Evolutionary conservation across 1,284 basidiomycete species (phyloP).

Genomic region (Amanita bisporigera): DNA sequence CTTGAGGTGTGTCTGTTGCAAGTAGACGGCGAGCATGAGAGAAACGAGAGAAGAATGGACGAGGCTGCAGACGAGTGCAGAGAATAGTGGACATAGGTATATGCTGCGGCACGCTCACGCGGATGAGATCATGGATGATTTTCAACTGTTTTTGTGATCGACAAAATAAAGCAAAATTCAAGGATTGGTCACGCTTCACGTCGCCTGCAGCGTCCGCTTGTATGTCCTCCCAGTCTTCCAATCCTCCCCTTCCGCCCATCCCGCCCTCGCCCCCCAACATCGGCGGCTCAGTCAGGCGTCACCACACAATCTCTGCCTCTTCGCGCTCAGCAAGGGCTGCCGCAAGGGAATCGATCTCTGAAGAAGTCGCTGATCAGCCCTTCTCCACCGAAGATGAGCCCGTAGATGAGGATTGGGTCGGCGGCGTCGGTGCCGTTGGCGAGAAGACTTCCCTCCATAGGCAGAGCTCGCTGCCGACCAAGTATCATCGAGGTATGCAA

Average conservation of each 20-base stretch:
- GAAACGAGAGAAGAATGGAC: not conserved
- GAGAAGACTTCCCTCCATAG: constrained; percentile 80
- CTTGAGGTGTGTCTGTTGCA: not conserved
- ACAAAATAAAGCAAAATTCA: not conserved
- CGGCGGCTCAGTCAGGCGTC: constrained; percentile 63
- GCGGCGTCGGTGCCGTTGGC: constrained; percentile 78
- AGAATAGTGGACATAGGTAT: too few species aligned
- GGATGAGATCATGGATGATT: too few species aligned
- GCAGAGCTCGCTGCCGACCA: constrained; percentile 79
- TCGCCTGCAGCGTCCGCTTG: constrained; percentile 11
- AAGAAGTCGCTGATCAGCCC: constrained; percentile 63
- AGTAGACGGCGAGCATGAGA: not conserved
- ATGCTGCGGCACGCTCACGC: too few species aligned
- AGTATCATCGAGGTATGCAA: constrained; percentile 73
- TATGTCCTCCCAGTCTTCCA: constrained; percentile 38
- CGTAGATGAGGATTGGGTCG: constrained; percentile 79
- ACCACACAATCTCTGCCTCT: constrained; percentile 81
- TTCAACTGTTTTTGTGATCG: not conserved
- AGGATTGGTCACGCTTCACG: constrained; percentile 18
- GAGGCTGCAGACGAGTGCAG: not conserved
- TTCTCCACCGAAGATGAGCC: constrained; percentile 76
- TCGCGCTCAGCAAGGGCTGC: constrained; percentile 66
- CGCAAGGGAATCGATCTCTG: constrained; percentile 67
- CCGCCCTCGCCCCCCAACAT: constrained; percentile 21
- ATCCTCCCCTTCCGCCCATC: constrained; percentile 50